These are phyloP conservation scores for Candida berthetii DNA, from an alignment of 805 yeast species.

Conservation along the genomic window DNA sequence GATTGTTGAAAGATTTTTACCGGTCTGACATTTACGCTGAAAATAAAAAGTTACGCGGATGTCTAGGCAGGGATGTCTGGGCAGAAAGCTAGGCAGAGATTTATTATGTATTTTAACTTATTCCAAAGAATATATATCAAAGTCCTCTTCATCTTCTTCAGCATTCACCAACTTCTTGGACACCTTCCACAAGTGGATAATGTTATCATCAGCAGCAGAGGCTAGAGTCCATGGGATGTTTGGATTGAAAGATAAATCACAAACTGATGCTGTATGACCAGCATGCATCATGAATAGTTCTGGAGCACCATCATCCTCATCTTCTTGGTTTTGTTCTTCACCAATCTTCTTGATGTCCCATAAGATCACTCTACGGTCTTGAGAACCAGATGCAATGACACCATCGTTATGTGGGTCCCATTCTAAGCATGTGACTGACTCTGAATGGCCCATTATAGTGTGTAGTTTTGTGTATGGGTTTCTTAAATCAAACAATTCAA, in stretches of 20 bases:
- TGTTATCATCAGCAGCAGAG: slow-evolving; percentile 40
- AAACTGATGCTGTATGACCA: slow-evolving; percentile 76
- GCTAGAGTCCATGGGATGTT: slow-evolving; percentile 70
- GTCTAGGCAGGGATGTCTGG: too few species aligned
- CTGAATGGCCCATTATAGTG: slow-evolving; percentile 77
- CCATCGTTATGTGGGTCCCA: slow-evolving; percentile 79
- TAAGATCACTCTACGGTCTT: slow-evolving; percentile 69
- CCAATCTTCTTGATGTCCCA: slow-evolving; percentile 84
- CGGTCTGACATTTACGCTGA: slow-evolving; percentile 2
- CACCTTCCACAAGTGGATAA: slow-evolving; percentile 39
- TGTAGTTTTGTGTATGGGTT: slow-evolving; percentile 44
- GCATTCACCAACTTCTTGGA: slow-evolving; percentile 28
- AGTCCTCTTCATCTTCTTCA: slow-evolving; percentile 9
- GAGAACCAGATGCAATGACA: slow-evolving; percentile 68
- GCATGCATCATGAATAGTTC: slow-evolving; percentile 90
- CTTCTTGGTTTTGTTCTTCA: slow-evolving; percentile 79
- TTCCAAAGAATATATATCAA: slow-evolving; percentile 15
- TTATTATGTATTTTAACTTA: too few species aligned
- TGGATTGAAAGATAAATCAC: slow-evolving; percentile 67
- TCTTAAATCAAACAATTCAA: slow-evolving; percentile 61
- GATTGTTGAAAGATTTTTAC: neutral
- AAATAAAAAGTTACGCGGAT: neutral
- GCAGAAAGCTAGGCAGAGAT: too few species aligned
- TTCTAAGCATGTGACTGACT: slow-evolving; percentile 62
- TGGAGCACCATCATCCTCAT: slow-evolving; percentile 87